Percentiles rank a stretch among this genome's conserved stretches.
phyloP scores from a whole-genome alignment of 2,329 filamentous ascomycete genomes.

The Fusarium vanettenii region DNA sequence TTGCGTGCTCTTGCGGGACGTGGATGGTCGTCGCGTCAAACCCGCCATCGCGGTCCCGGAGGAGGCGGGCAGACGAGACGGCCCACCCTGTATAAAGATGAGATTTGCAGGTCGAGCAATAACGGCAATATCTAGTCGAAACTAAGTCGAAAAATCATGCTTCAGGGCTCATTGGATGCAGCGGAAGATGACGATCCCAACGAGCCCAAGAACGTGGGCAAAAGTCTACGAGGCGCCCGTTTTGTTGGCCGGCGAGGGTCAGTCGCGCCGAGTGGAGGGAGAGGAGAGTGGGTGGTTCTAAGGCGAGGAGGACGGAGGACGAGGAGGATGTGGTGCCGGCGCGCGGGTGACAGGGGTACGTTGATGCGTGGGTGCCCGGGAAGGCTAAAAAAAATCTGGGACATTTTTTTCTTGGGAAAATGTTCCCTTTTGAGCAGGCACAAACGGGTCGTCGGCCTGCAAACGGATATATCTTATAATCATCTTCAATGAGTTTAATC shows the following conservation, averaged over 20 bases:
- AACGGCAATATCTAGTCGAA: slow-evolving; percentile 16
- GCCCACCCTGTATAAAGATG: slow-evolving; percentile 21
- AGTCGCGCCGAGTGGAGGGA: slow-evolving; percentile 46
- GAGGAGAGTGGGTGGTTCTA: slow-evolving; percentile 47
- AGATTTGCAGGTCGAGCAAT: slow-evolving; percentile 11
- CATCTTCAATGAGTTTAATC: not conserved
- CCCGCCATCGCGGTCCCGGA: slow-evolving; percentile 21
- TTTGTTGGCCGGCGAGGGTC: slow-evolving; percentile 48
- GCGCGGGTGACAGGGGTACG: slow-evolving; percentile 30
- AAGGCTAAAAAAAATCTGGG: slow-evolving; percentile 36
- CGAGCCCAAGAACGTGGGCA: slow-evolving; percentile 72
- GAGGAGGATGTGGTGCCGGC: slow-evolving; percentile 27
- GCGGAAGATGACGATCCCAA: slow-evolving; percentile 62
- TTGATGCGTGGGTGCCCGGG: slow-evolving; percentile 8
- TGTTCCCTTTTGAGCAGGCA: not conserved
- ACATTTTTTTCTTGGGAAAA: slow-evolving; percentile 27
- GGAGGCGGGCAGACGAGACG: slow-evolving; percentile 24
- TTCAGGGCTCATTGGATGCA: slow-evolving; percentile 48
- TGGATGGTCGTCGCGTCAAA: slow-evolving; percentile 14
- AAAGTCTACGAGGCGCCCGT: slow-evolving; percentile 45
- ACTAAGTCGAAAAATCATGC: not conserved
- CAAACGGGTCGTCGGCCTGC: not conserved
- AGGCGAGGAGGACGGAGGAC: slow-evolving; percentile 35
- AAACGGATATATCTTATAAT: not conserved
- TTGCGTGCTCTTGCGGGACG: slow-evolving; percentile 1